Evolutionary conservation across 257 asterid species (phyloP), one percentile per base, ranked within the genome.

Genomic region (Ocimum tenuiflorum): DNA sequence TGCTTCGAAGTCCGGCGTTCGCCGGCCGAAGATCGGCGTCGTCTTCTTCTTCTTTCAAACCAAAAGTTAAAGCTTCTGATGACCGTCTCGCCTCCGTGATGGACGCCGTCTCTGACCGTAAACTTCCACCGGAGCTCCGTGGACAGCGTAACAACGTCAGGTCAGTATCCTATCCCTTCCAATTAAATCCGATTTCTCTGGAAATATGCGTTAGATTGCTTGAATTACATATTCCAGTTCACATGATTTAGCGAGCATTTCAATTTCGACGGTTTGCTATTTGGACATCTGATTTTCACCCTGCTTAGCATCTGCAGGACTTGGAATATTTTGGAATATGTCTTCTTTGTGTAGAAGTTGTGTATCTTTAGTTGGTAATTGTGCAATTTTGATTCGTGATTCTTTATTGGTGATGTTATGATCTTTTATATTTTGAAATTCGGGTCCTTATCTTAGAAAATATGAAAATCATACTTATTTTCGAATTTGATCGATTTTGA

Each of bases 61-160:
- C 82, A 27, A 63, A 51, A 8, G 52, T 72, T 72, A 82, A 83
- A 68, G 58, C 59, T 70, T 14, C 65, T 46, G 43, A 48, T 14
- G 95, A 91, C 50, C 96, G 95, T 35, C 86, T 91, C 33, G 83
- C 95, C 73, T 75, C 88, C 71, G 96, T 88, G 7, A 81, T 84
- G 17, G 97, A 91, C 77, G 69, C 88, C 77, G 85, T 88, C 70
- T 83, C 83, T 70, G 94, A 91, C 67, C 88, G 95, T 18, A 88
- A 88, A 49, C 91, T 91, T n/a, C 95, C 96, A 35, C 88, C 89
- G 60, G 95, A 91, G 80, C 89, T 86, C 73, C 91, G 97, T 46
- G 97, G 96, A 54, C 94, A 82, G 55, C 91, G 91, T 15, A 86
- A 86, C 66, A 67, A 78, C 85, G 82, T 91, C 76, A 86, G 88